A percentile compares a stretch with the other conserved stretches of the same genome.
Evolutionary conservation across 1,284 basidiomycete species (phyloP).

Genomic region (Flammula alnicola): DNA sequence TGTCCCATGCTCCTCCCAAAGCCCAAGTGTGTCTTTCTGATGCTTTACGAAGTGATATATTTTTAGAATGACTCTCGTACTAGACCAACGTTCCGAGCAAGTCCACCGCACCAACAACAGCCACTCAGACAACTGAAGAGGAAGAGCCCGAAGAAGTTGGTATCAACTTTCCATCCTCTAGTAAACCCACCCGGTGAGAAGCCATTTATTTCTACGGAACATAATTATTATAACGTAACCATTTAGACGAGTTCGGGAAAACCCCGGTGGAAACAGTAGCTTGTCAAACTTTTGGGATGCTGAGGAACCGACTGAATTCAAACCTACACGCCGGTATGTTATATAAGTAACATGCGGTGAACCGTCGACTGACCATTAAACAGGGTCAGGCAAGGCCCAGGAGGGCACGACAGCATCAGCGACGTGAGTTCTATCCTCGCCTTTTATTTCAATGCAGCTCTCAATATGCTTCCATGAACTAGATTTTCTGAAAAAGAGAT

Average conservation of each 20-base stretch:
- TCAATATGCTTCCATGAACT: too few relatives aligned
- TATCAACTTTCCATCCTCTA: slow-evolving; percentile 32
- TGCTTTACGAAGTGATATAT: too few relatives aligned
- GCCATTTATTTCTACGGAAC: background rate
- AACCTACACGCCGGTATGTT: slow-evolving; percentile 66
- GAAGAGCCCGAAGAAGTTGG: slow-evolving; percentile 34
- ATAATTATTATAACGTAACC: background rate
- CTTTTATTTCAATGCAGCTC: background rate
- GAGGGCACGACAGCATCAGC: slow-evolving; percentile 64
- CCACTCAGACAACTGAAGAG: slow-evolving; percentile 17
- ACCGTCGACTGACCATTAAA: background rate
- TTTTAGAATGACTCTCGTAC: too few relatives aligned
- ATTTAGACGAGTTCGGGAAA: slow-evolving; percentile 55
- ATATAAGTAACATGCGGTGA: background rate
- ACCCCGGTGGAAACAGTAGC: slow-evolving; percentile 53
- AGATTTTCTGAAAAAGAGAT: too few relatives aligned
- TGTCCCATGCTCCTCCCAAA: slow-evolving; percentile 46
- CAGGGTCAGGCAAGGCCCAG: slow-evolving; percentile 65
- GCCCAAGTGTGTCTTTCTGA: slow-evolving; percentile 11
- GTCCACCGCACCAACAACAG: too few relatives aligned
- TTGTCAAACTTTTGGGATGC: slow-evolving; percentile 54
- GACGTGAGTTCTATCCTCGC: slow-evolving; percentile 44
- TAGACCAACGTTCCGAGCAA: too few relatives aligned
- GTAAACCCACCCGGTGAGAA: slow-evolving; percentile 52
- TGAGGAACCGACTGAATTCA: slow-evolving; percentile 51